Conservation (phyloP, 192 early-diverging fungal genomes). For the Chytriomyces sp. region DNA sequence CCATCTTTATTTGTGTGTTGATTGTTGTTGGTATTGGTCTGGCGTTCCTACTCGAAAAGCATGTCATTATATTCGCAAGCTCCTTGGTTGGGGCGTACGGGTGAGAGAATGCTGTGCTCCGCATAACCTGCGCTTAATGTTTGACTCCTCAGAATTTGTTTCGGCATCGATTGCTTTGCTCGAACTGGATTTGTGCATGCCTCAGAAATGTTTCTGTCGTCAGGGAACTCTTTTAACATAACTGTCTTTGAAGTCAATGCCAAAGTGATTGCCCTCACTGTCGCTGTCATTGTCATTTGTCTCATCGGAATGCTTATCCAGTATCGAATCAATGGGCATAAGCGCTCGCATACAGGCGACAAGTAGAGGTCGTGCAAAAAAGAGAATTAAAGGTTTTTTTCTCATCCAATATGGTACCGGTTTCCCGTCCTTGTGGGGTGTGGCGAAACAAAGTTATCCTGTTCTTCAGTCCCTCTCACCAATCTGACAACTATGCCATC, state of each 20-base stretch:
- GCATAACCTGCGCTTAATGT: not conserved
- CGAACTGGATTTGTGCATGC: slow-evolving; percentile 66
- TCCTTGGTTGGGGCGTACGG: slow-evolving; percentile 74
- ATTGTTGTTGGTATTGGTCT: slow-evolving; percentile 61
- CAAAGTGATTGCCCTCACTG: slow-evolving; percentile 20
- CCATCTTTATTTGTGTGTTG: slow-evolving; percentile 65
- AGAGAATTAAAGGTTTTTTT: no score
- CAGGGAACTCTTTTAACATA: not conserved
- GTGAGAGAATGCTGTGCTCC: not conserved
- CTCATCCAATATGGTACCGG: no score
- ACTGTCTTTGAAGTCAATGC: slow-evolving; percentile 2
- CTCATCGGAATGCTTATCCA: slow-evolving; percentile 66
- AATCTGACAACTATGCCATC: no score
- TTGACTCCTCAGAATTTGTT: slow-evolving; percentile 51
- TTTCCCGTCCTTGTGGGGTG: no score
- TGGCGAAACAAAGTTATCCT: no score
- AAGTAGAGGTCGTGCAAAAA: no score
- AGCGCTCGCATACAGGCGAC: not conserved
- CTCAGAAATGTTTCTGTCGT: slow-evolving; percentile 11
- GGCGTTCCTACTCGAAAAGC: slow-evolving; percentile 64
- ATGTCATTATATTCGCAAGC: slow-evolving; percentile 68
- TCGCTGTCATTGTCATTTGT: slow-evolving; percentile 3
- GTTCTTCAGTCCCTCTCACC: no score
- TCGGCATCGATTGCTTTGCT: slow-evolving; percentile 80
- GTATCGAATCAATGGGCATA: slow-evolving; percentile 45